Evolutionary conservation across 345 rosid genomes (phyloP).

Genomic region (Aurinia saxatilis): DNA sequence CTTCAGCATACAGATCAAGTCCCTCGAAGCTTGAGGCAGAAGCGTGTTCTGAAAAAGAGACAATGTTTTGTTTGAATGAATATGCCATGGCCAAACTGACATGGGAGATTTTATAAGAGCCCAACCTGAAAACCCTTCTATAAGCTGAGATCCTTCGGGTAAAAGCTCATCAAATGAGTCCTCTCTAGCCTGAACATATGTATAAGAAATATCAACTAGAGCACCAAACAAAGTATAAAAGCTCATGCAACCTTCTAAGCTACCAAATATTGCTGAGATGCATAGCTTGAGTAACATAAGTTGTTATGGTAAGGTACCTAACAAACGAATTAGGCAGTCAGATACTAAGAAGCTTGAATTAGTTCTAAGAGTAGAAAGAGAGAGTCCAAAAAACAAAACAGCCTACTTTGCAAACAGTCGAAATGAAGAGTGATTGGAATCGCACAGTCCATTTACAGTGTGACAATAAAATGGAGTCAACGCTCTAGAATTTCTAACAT

Average conservation of each 20-base stretch:
- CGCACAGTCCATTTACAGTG: not conserved
- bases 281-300: not conserved
- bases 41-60: slow-evolving; percentile 29
- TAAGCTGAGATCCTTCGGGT: slow-evolving; percentile 46
- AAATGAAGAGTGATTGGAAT: not conserved
- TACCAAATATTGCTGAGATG: not conserved
- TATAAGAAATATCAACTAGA: slow-evolving; percentile 2
- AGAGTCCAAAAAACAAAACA: not conserved
- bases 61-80: not conserved
- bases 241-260: not conserved
- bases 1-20: slow-evolving; percentile 54
- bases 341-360: not conserved
- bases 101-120: slow-evolving; percentile 4
- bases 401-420: not conserved
- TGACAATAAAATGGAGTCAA: not conserved
- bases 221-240: not conserved
- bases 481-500: not conserved
- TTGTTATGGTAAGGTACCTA: not conserved
- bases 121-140: slow-evolving; percentile 65
- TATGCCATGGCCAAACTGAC: slow-evolving; percentile 1
- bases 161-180: slow-evolving; percentile 52
- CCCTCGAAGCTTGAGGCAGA: slow-evolving; percentile 49
- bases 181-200: slow-evolving; percentile 51
- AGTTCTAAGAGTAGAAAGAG: not conserved
- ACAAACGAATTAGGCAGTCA: not conserved